phyloP scores from a whole-genome alignment of 1,284 basidiomycete genomes.

The Leccinum griseonigrum region DNA sequence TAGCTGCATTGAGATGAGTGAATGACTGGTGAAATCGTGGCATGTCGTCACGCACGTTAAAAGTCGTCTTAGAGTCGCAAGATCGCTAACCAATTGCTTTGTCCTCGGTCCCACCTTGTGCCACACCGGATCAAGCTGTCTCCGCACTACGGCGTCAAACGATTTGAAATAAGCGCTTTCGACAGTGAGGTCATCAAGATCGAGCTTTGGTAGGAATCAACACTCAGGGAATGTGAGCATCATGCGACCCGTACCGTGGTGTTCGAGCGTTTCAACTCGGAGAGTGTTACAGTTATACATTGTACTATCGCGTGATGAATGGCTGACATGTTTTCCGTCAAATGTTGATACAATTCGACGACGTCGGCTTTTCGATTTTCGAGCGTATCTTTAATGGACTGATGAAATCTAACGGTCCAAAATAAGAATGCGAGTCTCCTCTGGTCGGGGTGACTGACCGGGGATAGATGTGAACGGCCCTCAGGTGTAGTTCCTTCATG shows the following conservation, averaged over 20 bases:
- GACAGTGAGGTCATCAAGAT: slow-evolving; percentile 90
- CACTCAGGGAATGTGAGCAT: not conserved
- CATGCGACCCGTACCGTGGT: slow-evolving; percentile 46
- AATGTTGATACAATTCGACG: slow-evolving; percentile 85
- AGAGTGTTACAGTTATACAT: slow-evolving; percentile 90
- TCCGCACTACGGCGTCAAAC: slow-evolving; percentile 88
- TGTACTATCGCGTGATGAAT: slow-evolving; percentile 94
- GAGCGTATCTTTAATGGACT: slow-evolving; percentile 77
- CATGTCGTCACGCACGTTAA: slow-evolving; percentile 56
- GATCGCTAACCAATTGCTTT: slow-evolving; percentile 87
- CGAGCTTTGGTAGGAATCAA: slow-evolving; percentile 56
- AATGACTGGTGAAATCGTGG: not conserved
- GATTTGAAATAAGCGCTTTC: slow-evolving; percentile 95
- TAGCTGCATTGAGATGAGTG: slow-evolving; percentile 38
- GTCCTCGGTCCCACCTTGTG: slow-evolving; percentile 93
- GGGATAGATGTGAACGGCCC: slow-evolving; percentile 89
- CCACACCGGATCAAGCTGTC: slow-evolving; percentile 93
- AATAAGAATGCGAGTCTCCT: not conserved
- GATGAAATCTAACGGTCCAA: slow-evolving; percentile 71
- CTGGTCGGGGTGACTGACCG: slow-evolving; percentile 47
- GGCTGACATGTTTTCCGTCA: slow-evolving; percentile 85
- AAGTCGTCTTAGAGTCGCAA: slow-evolving; percentile 82
- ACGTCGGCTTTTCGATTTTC: slow-evolving; percentile 87
- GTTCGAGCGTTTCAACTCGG: slow-evolving; percentile 89
- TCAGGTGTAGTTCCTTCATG: slow-evolving; percentile 89